Conservation (phyloP, 1,284 basidiomycete genomes). For the Tilletiopsis washingtonensis region DNA sequence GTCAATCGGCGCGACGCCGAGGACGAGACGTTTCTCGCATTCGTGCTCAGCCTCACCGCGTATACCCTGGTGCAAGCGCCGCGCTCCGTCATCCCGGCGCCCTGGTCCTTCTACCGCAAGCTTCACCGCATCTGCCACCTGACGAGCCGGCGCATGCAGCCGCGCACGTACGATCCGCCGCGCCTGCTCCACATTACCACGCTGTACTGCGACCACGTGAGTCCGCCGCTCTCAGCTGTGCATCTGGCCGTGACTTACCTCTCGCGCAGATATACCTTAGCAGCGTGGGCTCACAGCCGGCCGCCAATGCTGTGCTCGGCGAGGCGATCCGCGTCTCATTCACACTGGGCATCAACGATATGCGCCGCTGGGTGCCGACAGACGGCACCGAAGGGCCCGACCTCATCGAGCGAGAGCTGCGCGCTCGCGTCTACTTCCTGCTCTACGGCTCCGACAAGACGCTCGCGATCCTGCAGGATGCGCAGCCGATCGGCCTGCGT, state of each 20-base stretch:
- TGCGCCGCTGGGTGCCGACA: too few relatives aligned
- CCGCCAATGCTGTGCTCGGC: conserved; percentile 27
- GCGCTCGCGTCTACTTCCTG: conserved; percentile 23
- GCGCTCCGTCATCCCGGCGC: conserved; percentile 20
- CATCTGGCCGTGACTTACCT: too few relatives aligned
- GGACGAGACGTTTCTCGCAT: conserved; percentile 23
- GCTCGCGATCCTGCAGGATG: conserved; percentile 23
- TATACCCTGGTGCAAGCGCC: conserved; percentile 31
- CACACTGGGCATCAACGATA: conserved; percentile 23
- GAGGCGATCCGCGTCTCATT: conserved; percentile 24
- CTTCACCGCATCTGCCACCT: conserved; percentile 30
- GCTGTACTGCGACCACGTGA: conserved; percentile 27
- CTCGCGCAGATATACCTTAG: conserved; percentile 39
- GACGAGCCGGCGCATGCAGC: conserved; percentile 25
- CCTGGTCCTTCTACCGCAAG: conserved; percentile 22
- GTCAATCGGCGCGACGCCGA: conserved; percentile 23
- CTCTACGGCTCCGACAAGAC: conserved; percentile 29
- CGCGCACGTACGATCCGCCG: conserved; percentile 18
- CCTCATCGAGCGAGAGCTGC: conserved; percentile 21
- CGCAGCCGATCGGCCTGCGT: conserved; percentile 23
- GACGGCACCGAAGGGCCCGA: too few relatives aligned
- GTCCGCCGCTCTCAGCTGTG: too few relatives aligned
- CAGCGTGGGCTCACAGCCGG: conserved; percentile 17
- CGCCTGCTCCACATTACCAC: conserved; percentile 24
- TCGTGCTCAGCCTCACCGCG: conserved; percentile 25